A percentile compares a stretch with the other conserved stretches of the same genome.
These are phyloP conservation scores for Beauveria rudraprayagi DNA, from an alignment of 2,329 filamentous ascomycete genomes.

Conservation along the genomic window DNA sequence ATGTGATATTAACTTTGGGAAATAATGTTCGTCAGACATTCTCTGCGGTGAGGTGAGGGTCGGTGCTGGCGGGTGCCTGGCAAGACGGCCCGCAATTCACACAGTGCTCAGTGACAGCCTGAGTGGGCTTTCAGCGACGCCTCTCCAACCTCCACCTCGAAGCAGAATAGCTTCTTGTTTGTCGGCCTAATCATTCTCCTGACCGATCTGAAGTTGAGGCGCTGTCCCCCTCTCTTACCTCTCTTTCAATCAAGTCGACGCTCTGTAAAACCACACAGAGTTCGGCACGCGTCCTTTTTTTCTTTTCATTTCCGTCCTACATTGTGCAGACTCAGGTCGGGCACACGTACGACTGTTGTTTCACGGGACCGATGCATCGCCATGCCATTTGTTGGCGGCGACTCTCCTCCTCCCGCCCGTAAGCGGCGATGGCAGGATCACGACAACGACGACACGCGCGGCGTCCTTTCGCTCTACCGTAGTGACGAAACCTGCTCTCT, in stretches of 20 bases:
- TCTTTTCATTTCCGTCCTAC: neutral
- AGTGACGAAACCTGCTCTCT: neutral
- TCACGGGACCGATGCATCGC: neutral
- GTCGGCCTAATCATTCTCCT: slow-evolving; percentile 6
- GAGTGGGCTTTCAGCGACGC: neutral
- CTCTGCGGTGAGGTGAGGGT: too few species aligned
- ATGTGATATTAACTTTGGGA: too few species aligned
- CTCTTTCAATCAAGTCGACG: neutral
- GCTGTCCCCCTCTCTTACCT: neutral
- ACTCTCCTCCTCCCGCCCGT: slow-evolving; percentile 7
- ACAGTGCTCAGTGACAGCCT: neutral
- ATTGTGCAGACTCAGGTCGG: neutral
- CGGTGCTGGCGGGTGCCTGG: neutral
- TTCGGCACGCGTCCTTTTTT: too few species aligned
- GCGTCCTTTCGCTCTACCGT: neutral
- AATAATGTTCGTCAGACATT: too few species aligned
- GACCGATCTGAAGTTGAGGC: neutral
- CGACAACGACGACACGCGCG: neutral
- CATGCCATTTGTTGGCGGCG: slow-evolving; percentile 12
- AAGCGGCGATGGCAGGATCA: slow-evolving; percentile 11
- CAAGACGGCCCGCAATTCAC: neutral
- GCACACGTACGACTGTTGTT: neutral
- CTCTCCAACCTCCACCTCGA: neutral
- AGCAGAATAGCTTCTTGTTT: neutral
- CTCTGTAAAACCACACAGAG: neutral